phyloP scores from a whole-genome alignment of 352 stramenopile genomes.

The Globisporangium emineosum region DNA sequence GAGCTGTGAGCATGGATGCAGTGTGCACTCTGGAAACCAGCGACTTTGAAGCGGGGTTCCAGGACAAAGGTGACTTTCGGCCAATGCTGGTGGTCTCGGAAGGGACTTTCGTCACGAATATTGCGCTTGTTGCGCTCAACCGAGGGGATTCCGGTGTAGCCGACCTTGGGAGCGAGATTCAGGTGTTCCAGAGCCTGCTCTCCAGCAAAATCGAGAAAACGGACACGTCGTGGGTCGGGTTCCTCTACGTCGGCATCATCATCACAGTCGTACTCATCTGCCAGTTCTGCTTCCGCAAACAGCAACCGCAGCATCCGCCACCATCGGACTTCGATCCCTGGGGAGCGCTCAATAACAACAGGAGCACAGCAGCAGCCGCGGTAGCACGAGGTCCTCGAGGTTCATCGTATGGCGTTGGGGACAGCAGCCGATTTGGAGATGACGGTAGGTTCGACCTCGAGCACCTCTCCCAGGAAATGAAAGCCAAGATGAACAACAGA shows the following conservation, averaged over 20 bases:
- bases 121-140: constrained; percentile 16
- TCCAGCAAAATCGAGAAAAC: constrained; percentile 15
- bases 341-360: not conserved
- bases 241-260: constrained; percentile 20
- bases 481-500: constrained; percentile 10
- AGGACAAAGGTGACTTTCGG: not conserved
- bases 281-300: constrained; percentile 29
- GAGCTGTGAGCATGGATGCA: not conserved
- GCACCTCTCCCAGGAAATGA: constrained; percentile 9
- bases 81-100: constrained; percentile 27
- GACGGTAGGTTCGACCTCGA: constrained; percentile 19
- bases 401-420: not conserved
- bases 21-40: not conserved
- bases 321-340: not conserved
- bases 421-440: not conserved
- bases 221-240: constrained; percentile 24
- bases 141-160: not conserved
- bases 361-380: not conserved
- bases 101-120: constrained; percentile 20
- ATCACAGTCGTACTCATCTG: constrained; percentile 24
- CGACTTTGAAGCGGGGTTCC: not conserved
- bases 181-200: constrained; percentile 37
- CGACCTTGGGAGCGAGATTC: constrained; percentile 1
- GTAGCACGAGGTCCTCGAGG: not conserved
- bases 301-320: not conserved